phyloP scores from a whole-genome alignment of 352 stramenopile genomes.

The Plasmopara halstedii region DNA sequence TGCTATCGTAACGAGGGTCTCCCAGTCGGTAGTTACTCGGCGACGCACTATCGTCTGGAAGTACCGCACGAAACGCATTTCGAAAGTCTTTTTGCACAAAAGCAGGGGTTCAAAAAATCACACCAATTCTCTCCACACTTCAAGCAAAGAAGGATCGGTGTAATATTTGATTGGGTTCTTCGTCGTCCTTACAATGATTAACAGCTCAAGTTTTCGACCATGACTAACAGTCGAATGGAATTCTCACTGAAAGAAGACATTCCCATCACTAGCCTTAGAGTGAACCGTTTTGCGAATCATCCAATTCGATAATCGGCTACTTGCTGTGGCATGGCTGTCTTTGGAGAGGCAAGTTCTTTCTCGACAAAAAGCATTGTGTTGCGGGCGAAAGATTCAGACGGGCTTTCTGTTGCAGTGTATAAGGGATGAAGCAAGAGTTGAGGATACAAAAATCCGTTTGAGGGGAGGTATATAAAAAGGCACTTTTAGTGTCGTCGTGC shows the following conservation, averaged over 20 bases:
- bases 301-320: slow-evolving; percentile 71
- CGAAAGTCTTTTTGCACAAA: slow-evolving; percentile 71
- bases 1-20: slow-evolving; percentile 81
- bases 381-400: slow-evolving; percentile 49
- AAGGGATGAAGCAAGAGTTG: slow-evolving; percentile 22
- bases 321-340: slow-evolving; percentile 42
- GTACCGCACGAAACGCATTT: slow-evolving; percentile 58
- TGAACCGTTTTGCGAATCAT: slow-evolving; percentile 69
- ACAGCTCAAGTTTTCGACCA: slow-evolving; percentile 47
- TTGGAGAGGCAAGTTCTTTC: slow-evolving; percentile 57
- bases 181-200: slow-evolving; percentile 25
- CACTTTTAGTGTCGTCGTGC: slow-evolving; percentile 49
- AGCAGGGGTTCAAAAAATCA: slow-evolving; percentile 68
- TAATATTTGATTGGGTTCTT: slow-evolving; percentile 66
- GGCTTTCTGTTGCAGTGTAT: slow-evolving; percentile 16
- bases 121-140: slow-evolving; percentile 51
- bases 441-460: slow-evolving; percentile 61
- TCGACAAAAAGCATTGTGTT: slow-evolving; percentile 72
- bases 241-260: slow-evolving; percentile 50
- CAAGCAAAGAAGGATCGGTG: slow-evolving; percentile 76
- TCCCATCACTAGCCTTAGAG: slow-evolving; percentile 15
- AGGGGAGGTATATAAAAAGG: slow-evolving; percentile 42
- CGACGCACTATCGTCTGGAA: slow-evolving; percentile 64
- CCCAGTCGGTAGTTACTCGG: slow-evolving; percentile 73
- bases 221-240: slow-evolving; percentile 60